A percentile compares a stretch with the other conserved stretches of the same genome.
Conservation (phyloP, 2,329 filamentous ascomycete species). For the Ophiocordyceps unilateralis region DNA sequence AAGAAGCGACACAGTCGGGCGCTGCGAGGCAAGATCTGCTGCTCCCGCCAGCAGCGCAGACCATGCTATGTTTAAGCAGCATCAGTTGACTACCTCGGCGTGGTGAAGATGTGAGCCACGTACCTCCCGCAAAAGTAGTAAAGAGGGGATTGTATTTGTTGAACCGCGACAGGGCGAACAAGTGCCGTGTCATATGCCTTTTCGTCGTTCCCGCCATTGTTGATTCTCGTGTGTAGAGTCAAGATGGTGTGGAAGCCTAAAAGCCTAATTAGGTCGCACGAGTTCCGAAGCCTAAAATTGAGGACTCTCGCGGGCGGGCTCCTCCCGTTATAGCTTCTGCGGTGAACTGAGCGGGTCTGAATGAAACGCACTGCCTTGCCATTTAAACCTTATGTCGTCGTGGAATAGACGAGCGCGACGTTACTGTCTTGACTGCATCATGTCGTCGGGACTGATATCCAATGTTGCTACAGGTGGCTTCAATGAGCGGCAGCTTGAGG, state of each 20-base stretch:
- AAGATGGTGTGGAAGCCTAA: background rate
- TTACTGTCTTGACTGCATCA: no score
- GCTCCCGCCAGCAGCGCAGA: background rate
- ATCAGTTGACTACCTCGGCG: background rate
- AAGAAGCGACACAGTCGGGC: background rate
- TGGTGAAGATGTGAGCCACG: background rate
- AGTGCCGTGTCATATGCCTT: background rate
- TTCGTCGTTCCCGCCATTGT: background rate
- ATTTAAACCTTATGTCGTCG: no score
- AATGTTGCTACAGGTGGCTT: no score
- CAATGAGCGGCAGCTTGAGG: no score
- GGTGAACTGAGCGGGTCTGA: no score
- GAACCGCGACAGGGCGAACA: slow-evolving; percentile 1
- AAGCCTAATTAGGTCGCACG: background rate
- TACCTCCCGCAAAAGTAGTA: slow-evolving; percentile 1
- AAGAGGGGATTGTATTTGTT: slow-evolving; percentile 2
- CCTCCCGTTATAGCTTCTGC: no score
- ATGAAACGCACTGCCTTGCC: no score
- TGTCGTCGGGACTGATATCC: no score
- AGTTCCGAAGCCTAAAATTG: no score
- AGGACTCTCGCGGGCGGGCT: no score
- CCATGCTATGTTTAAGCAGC: background rate
- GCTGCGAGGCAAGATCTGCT: background rate
- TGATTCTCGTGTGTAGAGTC: background rate
- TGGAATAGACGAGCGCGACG: no score